These are phyloP conservation scores for Aschersonia sp. DNA, from an alignment of 2,329 filamentous ascomycete genomes.

Conservation along the genomic window DNA sequence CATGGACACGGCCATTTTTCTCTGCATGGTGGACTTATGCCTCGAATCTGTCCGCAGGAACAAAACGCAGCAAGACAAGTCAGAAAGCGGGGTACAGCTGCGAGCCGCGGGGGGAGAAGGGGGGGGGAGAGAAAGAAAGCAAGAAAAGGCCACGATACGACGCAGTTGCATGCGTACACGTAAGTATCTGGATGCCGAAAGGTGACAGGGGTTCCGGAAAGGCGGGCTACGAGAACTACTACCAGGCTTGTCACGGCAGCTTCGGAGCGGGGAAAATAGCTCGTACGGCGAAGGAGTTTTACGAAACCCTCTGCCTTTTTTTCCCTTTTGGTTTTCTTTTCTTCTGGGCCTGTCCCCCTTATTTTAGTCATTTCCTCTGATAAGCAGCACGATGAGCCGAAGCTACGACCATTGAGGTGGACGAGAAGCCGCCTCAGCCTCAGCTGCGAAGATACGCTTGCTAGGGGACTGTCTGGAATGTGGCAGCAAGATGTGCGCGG, in stretches of 20 bases:
- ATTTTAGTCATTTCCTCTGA: not conserved
- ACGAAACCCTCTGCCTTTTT: not conserved
- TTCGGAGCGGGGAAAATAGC: not conserved
- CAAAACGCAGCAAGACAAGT: not conserved
- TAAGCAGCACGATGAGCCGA: not conserved
- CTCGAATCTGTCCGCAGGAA: not conserved
- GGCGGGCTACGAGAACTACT: not conserved
- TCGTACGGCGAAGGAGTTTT: not conserved
- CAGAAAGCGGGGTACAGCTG: not conserved
- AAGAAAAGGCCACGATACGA: not conserved
- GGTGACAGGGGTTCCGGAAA: not conserved
- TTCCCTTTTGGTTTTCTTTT: not conserved
- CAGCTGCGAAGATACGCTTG: too few relatives aligned
- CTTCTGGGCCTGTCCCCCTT: not conserved
- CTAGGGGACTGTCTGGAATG: too few relatives aligned
- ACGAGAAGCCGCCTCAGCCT: too few relatives aligned
- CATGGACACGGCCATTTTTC: too few relatives aligned
- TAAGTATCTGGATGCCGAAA: not conserved
- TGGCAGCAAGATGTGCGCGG: too few relatives aligned
- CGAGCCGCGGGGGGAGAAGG: not conserved
- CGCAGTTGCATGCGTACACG: not conserved
- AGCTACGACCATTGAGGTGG: too few relatives aligned
- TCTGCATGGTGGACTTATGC: too few relatives aligned
- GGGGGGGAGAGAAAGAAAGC: not conserved
- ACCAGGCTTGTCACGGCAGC: not conserved